Conservation (phyloP, 495 filamentous ascomycete species). For the Aspergillus kassunensis region DNA sequence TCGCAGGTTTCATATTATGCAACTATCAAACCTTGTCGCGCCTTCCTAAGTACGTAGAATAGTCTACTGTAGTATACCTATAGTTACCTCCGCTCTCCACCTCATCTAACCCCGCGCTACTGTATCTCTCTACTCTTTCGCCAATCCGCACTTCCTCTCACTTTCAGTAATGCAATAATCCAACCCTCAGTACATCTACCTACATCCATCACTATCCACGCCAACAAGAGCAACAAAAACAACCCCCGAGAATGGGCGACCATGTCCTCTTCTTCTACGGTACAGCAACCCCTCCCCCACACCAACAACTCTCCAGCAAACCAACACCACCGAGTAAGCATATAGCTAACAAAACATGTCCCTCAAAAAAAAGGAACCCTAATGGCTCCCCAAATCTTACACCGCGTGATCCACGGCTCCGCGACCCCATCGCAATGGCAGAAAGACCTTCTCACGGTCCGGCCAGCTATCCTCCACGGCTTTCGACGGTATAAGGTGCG, state of each 20-base stretch:
- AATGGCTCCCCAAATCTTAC: slow-evolving; percentile 80
- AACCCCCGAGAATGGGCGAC: slow-evolving; percentile 30
- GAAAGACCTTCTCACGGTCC: slow-evolving; percentile 55
- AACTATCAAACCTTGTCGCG: too few species aligned
- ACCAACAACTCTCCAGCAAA: neutral
- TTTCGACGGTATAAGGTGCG: slow-evolving; percentile 66
- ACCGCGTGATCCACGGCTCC: slow-evolving; percentile 72
- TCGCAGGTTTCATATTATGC: too few species aligned
- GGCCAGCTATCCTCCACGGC: slow-evolving; percentile 70
- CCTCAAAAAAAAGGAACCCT: slow-evolving; percentile 45
- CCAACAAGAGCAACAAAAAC: neutral
- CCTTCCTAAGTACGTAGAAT: too few species aligned
- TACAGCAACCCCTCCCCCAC: slow-evolving; percentile 23
- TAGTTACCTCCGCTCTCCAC: slow-evolving; percentile 1
- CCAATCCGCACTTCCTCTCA: too few species aligned
- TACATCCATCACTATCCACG: neutral
- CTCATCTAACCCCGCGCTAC: neutral
- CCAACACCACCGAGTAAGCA: too few species aligned
- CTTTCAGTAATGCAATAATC: too few species aligned
- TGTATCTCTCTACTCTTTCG: too few species aligned
- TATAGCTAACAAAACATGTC: neutral
- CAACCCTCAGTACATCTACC: too few species aligned
- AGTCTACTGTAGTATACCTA: too few species aligned
- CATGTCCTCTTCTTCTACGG: slow-evolving; percentile 57
- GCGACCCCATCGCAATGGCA: slow-evolving; percentile 45